Conservation (phyloP, 139 green algal genomes). For the Ettlia oleoabundans region DNA sequence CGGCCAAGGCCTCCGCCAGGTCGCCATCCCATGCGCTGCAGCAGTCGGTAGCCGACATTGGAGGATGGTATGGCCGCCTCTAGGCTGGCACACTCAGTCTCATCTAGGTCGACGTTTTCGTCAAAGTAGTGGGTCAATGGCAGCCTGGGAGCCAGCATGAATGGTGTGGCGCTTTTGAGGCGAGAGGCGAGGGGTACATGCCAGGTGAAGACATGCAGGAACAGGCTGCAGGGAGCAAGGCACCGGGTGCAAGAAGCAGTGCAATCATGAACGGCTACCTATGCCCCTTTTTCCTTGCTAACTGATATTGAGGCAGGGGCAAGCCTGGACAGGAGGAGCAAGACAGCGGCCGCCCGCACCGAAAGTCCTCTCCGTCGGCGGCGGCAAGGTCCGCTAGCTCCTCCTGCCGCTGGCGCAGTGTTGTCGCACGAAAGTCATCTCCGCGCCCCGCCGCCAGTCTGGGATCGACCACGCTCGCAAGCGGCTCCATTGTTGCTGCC, state of each 20-base stretch:
- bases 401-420: conserved; percentile 20
- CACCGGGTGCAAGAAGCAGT: too few relatives aligned
- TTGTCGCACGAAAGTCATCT: conserved; percentile 45
- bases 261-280: too few relatives aligned
- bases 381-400: conserved; percentile 19
- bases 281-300: too few relatives aligned
- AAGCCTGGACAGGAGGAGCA: background rate
- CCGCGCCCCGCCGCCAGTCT: conserved; percentile 46
- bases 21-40: conserved; percentile 88
- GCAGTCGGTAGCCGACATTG: conserved; percentile 85
- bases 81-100: conserved; percentile 38
- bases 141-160: conserved; percentile 28
- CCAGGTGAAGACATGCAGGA: background rate
- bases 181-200: background rate
- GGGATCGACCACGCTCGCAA: conserved; percentile 38
- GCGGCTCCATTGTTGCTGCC: conserved; percentile 3
- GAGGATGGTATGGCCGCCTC: conserved; percentile 49
- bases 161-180: background rate
- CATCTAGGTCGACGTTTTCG: conserved; percentile 55
- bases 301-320: background rate
- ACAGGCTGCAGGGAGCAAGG: too few relatives aligned
- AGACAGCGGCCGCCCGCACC: background rate
- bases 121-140: conserved; percentile 52
- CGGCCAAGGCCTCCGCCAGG: conserved; percentile 76
- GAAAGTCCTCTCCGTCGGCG: conserved; percentile 48